phyloP scores from a whole-genome alignment of 2,329 filamentous ascomycete genomes.

The Seiridium unicorne region DNA sequence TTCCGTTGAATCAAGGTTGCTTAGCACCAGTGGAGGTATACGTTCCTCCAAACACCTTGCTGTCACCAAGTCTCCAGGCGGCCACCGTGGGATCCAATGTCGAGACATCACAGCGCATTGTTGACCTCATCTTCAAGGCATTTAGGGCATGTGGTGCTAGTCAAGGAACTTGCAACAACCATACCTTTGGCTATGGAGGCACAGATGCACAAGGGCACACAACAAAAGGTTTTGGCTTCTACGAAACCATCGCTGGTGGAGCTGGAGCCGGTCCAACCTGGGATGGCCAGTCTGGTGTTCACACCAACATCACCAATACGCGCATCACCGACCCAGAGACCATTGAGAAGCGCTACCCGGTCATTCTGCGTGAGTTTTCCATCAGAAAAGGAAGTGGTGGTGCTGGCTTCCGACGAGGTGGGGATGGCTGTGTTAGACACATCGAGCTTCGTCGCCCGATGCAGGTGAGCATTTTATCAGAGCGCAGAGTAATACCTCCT shows the following conservation, averaged over 20 bases:
- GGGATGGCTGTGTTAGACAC: conserved; percentile 66
- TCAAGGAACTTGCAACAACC: conserved; percentile 38
- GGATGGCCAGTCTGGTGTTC: conserved; percentile 65
- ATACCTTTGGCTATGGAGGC: conserved; percentile 52
- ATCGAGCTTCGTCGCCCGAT: conserved; percentile 71
- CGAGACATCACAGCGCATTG: conserved; percentile 10
- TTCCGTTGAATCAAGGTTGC: conserved; percentile 74
- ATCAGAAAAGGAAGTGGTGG: conserved; percentile 58
- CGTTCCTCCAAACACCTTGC: conserved; percentile 23
- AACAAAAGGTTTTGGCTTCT: conserved; percentile 65
- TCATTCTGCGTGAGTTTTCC: conserved; percentile 62
- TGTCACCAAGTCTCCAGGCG: conserved; percentile 21
- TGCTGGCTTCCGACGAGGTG: conserved; percentile 57
- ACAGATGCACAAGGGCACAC: conserved; percentile 11
- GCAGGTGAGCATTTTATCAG: conserved; percentile 68
- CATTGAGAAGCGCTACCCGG: conserved; percentile 69
- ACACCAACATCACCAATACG: conserved; percentile 75
- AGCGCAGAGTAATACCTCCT: conserved; percentile 66
- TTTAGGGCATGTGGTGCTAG: conserved; percentile 23
- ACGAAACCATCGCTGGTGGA: conserved; percentile 71
- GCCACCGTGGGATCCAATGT: conserved; percentile 15
- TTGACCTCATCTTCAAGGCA: conserved; percentile 9
- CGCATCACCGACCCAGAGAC: conserved; percentile 71
- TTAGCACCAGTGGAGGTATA: conserved; percentile 32
- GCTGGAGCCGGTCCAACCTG: conserved; percentile 64